A percentile compares a stretch with the other conserved stretches of the same genome.
These are phyloP conservation scores for Diutina ranongensis DNA, from an alignment of 1,139 yeast species.

Conservation along the genomic window DNA sequence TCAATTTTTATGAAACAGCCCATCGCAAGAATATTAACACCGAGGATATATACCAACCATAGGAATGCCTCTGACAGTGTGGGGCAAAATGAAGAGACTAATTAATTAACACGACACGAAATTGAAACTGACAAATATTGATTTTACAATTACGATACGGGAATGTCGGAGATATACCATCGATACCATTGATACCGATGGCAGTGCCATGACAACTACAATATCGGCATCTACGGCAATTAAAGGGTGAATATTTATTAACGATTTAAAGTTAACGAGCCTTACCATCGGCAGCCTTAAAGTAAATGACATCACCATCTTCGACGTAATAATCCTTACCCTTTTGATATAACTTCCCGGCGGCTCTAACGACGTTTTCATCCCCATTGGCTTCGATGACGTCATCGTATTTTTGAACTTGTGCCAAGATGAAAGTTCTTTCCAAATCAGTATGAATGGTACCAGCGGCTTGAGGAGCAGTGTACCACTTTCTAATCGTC, in stretches of 20 bases:
- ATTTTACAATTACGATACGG: too few relatives aligned
- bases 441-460: constrained; percentile 83
- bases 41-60: too few relatives aligned
- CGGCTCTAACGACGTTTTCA: constrained; percentile 79
- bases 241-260: too few relatives aligned
- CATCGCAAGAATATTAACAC: too few relatives aligned
- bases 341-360: constrained; percentile 86
- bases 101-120: too few relatives aligned
- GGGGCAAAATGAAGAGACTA: too few relatives aligned
- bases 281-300: constrained; percentile 97
- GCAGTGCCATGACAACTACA: background rate
- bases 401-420: constrained; percentile 58
- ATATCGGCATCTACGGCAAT: background rate
- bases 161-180: too few relatives aligned
- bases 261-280: background rate
- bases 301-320: constrained; percentile 77
- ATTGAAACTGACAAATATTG: too few relatives aligned
- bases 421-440: constrained; percentile 74
- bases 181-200: too few relatives aligned
- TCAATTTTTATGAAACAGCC: too few relatives aligned
- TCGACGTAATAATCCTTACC: constrained; percentile 93
- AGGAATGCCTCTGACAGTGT: too few relatives aligned
- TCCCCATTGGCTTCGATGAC: constrained; percentile 65
- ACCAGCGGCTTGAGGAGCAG: constrained; percentile 91
- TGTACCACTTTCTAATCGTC: constrained; percentile 70